phyloP scores from a whole-genome alignment of 148 eudicot species.

The Rhododendron molle region DNA sequence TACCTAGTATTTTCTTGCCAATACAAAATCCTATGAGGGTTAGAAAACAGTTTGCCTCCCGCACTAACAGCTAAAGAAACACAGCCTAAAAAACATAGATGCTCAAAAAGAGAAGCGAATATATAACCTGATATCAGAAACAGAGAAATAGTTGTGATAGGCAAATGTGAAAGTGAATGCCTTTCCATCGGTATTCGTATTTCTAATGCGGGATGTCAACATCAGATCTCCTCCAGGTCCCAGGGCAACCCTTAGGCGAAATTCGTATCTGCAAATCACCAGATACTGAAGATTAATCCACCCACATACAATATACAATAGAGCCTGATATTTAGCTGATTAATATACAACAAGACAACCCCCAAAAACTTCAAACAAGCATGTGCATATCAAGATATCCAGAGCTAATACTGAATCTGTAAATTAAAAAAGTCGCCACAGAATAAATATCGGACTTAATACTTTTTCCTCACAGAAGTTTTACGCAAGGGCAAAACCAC shows the following conservation, averaged over 20 bases:
- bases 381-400: not conserved
- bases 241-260: slow-evolving; percentile 67
- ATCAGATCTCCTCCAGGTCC: slow-evolving; percentile 76
- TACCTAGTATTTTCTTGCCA: not conserved
- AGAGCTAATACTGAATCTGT: not conserved
- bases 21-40: not conserved
- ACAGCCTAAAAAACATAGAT: not conserved
- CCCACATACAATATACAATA: not conserved
- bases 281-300: not conserved
- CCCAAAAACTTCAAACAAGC: not conserved
- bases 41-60: not conserved
- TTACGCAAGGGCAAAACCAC: not conserved
- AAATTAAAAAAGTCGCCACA: not conserved
- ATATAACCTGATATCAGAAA: slow-evolving; percentile 73
- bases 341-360: not conserved
- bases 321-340: not conserved
- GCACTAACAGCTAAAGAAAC: not conserved
- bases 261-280: slow-evolving; percentile 53
- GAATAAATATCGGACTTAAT: not conserved
- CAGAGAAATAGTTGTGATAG: slow-evolving; percentile 75
- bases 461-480: not conserved
- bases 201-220: slow-evolving; percentile 81
- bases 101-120: not conserved
- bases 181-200: slow-evolving; percentile 66
- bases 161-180: slow-evolving; percentile 81